A percentile compares a stretch with the other conserved stretches of the same genome.
phyloP scores from a whole-genome alignment of 306 rosid genomes.

The Medicago lupulina region DNA sequence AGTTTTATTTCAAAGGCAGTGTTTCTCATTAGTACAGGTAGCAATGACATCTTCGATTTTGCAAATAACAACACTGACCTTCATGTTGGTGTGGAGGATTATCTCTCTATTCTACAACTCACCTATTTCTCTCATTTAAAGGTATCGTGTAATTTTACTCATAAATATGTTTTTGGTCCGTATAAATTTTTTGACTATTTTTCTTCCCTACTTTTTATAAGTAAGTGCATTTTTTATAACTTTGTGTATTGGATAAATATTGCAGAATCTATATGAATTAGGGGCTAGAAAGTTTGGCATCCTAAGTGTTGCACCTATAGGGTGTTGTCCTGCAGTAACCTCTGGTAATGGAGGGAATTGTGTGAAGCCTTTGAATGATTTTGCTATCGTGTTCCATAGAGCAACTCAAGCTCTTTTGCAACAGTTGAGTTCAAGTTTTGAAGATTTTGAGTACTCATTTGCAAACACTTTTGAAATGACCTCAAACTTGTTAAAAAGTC shows the following conservation, averaged over 20 bases:
- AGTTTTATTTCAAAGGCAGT: constrained; percentile 44
- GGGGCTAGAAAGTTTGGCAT: constrained; percentile 68
- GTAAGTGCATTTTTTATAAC: too few species aligned
- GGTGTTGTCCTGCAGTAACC: constrained; percentile 53
- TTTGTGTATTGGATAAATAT: neutral
- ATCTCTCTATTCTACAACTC: constrained; percentile 17
- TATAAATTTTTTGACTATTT: too few species aligned
- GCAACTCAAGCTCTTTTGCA: constrained; percentile 28
- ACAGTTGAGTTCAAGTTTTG: constrained; percentile 43
- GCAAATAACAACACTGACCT: constrained; percentile 11
- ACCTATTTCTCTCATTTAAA: constrained; percentile 35
- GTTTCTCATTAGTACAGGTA: constrained; percentile 57
- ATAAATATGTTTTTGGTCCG: neutral
- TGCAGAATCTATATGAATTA: constrained; percentile 50
- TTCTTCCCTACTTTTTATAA: too few species aligned
- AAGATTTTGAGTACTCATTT: constrained; percentile 48
- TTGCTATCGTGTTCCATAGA: constrained; percentile 42
- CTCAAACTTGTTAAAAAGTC: neutral
- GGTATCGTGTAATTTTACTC: constrained; percentile 23
- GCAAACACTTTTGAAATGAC: constrained; percentile 54
- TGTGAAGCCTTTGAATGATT: constrained; percentile 41
- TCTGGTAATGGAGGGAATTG: constrained; percentile 35
- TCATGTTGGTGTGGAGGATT: neutral
- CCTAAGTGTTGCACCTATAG: constrained; percentile 50
- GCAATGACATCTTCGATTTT: constrained; percentile 58